Evolutionary conservation across 108 stramenopile genomes (phyloP).

Genomic region (Conticribra weissflogii): DNA sequence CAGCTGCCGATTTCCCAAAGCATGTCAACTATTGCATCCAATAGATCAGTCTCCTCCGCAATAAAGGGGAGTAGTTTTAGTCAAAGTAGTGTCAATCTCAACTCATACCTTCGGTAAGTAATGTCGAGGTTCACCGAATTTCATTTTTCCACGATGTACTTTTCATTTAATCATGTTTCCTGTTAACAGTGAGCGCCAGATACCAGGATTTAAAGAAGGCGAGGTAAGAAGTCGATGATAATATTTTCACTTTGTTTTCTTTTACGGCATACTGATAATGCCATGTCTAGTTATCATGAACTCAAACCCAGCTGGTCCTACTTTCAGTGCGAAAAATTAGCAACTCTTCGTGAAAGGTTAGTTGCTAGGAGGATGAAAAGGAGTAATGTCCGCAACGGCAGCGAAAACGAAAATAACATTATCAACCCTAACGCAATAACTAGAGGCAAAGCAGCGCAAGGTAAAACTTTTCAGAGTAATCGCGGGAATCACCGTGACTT

Average conservation of each 20-base stretch:
- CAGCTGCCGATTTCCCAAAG: background rate
- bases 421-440: background rate
- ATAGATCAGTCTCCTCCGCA: no score
- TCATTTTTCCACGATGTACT: background rate
- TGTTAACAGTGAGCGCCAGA: constrained; percentile 18
- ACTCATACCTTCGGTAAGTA: background rate
- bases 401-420: background rate
- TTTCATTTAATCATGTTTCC: background rate
- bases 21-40: background rate
- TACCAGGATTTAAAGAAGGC: constrained; percentile 50
- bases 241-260: background rate
- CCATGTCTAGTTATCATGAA: background rate
- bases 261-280: background rate
- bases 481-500: no score
- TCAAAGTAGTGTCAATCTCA: no score
- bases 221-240: constrained; percentile 16
- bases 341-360: constrained; percentile 39
- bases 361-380: constrained; percentile 28
- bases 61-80: no score
- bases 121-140: background rate
- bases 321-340: constrained; percentile 41
- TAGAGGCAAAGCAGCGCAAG: background rate
- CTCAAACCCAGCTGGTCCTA: background rate
- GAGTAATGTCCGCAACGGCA: background rate
- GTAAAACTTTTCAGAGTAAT: no score